Percentiles rank a stretch among this genome's conserved stretches.
Evolutionary conservation across 2,329 filamentous ascomycete species (phyloP).

Genomic region (Westerdykella aurantiaca): DNA sequence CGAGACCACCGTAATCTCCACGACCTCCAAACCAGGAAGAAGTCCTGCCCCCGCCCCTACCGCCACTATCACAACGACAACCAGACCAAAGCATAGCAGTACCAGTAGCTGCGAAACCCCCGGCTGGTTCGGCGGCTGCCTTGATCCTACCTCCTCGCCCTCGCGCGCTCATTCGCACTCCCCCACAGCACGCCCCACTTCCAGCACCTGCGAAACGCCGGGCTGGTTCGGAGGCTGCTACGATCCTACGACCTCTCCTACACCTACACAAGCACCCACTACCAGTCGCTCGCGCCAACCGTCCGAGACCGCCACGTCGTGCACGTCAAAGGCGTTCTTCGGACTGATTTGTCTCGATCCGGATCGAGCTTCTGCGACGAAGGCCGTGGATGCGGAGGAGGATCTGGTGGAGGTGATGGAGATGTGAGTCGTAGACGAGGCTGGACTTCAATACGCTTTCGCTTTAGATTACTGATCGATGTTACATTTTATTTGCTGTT

Average conservation of each 20-base stretch:
- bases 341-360: slow-evolving; percentile 21
- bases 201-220: slow-evolving; percentile 4
- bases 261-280: background rate
- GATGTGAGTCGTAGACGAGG: slow-evolving; percentile 19
- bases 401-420: slow-evolving; percentile 9
- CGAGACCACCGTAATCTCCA: slow-evolving; percentile 31
- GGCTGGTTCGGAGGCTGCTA: slow-evolving; percentile 4
- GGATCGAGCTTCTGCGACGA: slow-evolving; percentile 10
- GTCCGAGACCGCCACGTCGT: slow-evolving; percentile 13
- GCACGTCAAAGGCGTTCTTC: slow-evolving; percentile 24
- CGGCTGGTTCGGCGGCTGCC: slow-evolving; percentile 5
- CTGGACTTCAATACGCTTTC: slow-evolving; percentile 1
- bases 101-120: slow-evolving; percentile 5
- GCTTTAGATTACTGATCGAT: too few relatives aligned
- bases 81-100: slow-evolving; percentile 11
- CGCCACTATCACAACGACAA: slow-evolving; percentile 28
- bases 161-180: background rate
- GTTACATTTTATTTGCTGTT: too few relatives aligned
- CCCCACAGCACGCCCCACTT: background rate
- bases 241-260: background rate
- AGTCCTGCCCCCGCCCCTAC: slow-evolving; percentile 16
- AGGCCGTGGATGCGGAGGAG: too few relatives aligned
- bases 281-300: background rate
- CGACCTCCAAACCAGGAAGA: slow-evolving; percentile 21
- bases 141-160: background rate